Evolutionary conservation across 768 basidiomycete species (phyloP), one percentile per base, ranked within the genome.

Genomic region (Tricholoma hemisulphureum): DNA sequence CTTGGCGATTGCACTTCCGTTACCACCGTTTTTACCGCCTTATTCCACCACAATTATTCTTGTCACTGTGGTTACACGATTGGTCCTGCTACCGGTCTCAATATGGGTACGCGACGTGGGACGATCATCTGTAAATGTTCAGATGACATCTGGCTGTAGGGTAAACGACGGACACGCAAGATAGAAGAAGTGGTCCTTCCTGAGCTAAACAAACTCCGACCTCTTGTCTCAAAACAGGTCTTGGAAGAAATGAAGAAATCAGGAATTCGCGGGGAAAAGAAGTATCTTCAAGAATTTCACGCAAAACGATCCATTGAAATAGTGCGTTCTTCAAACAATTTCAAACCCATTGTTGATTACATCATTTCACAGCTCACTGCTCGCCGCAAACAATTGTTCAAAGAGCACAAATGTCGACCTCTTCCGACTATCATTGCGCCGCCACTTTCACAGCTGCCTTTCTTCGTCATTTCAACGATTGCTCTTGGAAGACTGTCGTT

Each of bases 21-120:
- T 83, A 61, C 89, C 91, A 21, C 76, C 85, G 1, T 80, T 79
- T 9, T 76, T 84, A 61, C 90, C 91, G 0, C 72, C 84, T 0
- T 93, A 93, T 71, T 82, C 91, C 6, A 80, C 84, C 1, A 86
- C 89, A 2, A 91, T 93, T 58, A 86, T 93, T 52, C 66, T 91
- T 3, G 77, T 84, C 55, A 86, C 91, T 2, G 67, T 89, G 35
- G 66, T 80, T 13, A 77, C 83, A 37, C 84, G 91, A 64, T 73
- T 86, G 26, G 76, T 76, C 2, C 82, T 89, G 5, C 77, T 89
- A 11, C 91, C 91, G 29, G 75, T 88, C 57, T 83, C 88, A 64
- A 68, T 91, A 77, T 93, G 91, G 91, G 91, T 91, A 61, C 58
- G 83, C 68, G 16, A 32, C 34, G 52, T 51, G 21, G 45, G 56